These are phyloP conservation scores for Protomyces inundatus DNA, from an alignment of 1,139 yeast genomes.

Conservation along the genomic window DNA sequence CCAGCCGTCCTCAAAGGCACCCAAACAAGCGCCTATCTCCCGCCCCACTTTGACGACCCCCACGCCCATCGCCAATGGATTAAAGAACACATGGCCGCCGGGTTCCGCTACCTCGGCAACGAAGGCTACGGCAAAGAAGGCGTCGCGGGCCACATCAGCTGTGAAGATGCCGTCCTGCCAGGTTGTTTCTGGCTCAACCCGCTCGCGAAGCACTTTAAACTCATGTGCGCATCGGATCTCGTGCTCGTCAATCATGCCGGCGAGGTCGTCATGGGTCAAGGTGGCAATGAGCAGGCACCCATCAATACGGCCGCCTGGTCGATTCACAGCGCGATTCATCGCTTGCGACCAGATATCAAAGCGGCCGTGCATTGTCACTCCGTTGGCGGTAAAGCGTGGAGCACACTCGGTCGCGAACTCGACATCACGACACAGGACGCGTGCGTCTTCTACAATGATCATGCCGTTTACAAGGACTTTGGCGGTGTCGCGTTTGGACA, in stretches of 20 bases:
- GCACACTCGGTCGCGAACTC: slow-evolving; percentile 62
- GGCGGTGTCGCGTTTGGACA: slow-evolving; percentile 76
- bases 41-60: slow-evolving; percentile 1
- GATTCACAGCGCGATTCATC: slow-evolving; percentile 71
- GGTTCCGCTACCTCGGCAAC: background rate
- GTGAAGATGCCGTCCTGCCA: slow-evolving; percentile 69
- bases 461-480: slow-evolving; percentile 60
- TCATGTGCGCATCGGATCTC: slow-evolving; percentile 67
- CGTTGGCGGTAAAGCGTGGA: slow-evolving; percentile 65
- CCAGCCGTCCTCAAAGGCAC: background rate
- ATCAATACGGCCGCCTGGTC: slow-evolving; percentile 77
- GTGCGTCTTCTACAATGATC: slow-evolving; percentile 60
- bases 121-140: slow-evolving; percentile 43
- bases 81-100: slow-evolving; percentile 65
- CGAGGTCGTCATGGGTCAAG: slow-evolving; percentile 60
- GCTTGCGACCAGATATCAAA: slow-evolving; percentile 68
- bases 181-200: slow-evolving; percentile 78
- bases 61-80: slow-evolving; percentile 56
- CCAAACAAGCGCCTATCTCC: background rate
- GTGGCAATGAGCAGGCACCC: slow-evolving; percentile 44
- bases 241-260: slow-evolving; percentile 72
- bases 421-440: slow-evolving; percentile 80
- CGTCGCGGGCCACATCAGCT: slow-evolving; percentile 72
- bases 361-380: slow-evolving; percentile 84
- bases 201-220: slow-evolving; percentile 65